phyloP scores from a whole-genome alignment of 495 filamentous ascomycete genomes.

The Penicillium angulare region DNA sequence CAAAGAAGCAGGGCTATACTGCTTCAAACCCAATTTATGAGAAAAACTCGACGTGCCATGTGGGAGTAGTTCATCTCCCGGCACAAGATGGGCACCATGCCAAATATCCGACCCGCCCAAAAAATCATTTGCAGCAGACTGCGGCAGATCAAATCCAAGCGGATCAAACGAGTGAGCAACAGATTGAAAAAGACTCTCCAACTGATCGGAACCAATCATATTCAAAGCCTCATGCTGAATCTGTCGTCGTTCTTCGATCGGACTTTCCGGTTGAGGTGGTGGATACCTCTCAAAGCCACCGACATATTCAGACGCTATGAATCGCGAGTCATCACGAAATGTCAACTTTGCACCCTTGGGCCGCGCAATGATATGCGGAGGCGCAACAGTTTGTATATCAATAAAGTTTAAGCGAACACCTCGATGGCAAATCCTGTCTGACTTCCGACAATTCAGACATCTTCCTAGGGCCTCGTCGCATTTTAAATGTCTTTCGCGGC shows the following conservation, averaged over 20 bases:
- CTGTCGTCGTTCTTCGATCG: slow-evolving; percentile 31
- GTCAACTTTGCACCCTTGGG: slow-evolving; percentile 67
- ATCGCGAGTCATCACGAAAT: slow-evolving; percentile 86
- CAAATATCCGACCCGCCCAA: slow-evolving; percentile 18
- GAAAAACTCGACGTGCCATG: slow-evolving; percentile 27
- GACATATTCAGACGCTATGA: slow-evolving; percentile 89
- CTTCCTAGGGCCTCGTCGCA: slow-evolving; percentile 80
- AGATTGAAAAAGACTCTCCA: slow-evolving; percentile 26
- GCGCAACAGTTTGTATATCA: slow-evolving; percentile 71
- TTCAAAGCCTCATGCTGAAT: slow-evolving; percentile 39
- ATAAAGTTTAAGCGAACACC: slow-evolving; percentile 92
- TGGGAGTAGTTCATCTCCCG: slow-evolving; percentile 27
- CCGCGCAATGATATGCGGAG: slow-evolving; percentile 59
- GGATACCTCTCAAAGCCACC: slow-evolving; percentile 78
- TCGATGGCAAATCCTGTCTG: slow-evolving; percentile 78
- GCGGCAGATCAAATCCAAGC: slow-evolving; percentile 14
- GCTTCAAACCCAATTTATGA: slow-evolving; percentile 25
- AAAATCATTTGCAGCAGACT: slow-evolving; percentile 15
- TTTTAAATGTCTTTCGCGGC: slow-evolving; percentile 73
- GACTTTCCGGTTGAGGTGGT: slow-evolving; percentile 41
- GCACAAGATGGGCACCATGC: slow-evolving; percentile 23
- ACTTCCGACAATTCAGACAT: slow-evolving; percentile 88
- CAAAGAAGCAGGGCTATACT: slow-evolving; percentile 53
- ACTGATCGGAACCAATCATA: slow-evolving; percentile 24
- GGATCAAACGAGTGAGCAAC: slow-evolving; percentile 28